Conservation (phyloP, 164 flowering plant genomes). For the Santalum album region DNA sequence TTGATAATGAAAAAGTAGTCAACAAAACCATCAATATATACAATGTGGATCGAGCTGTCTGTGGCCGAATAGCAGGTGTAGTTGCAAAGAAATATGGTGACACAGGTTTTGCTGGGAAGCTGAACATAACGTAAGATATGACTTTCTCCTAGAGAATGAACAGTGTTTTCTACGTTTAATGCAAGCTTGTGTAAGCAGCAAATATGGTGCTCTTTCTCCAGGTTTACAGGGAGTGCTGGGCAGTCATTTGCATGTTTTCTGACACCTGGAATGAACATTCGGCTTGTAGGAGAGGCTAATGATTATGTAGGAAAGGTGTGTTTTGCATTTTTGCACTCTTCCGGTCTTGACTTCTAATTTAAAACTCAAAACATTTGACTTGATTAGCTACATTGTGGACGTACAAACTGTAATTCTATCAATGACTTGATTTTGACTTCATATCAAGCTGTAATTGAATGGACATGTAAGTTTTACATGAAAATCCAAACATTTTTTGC, state of each 20-base stretch:
- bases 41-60: conserved; percentile 93
- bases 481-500: no score
- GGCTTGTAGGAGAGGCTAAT: conserved; percentile 93
- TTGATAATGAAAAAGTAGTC: conserved; percentile 72
- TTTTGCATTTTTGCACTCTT: not conserved
- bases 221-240: conserved; percentile 93
- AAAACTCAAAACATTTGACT: not conserved
- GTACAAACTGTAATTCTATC: no score
- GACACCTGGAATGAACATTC: conserved; percentile 93
- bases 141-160: not conserved
- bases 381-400: not conserved
- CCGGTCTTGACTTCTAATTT: not conserved
- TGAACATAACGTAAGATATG: conserved; percentile 72
- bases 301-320: conserved; percentile 97
- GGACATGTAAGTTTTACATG: no score
- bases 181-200: not conserved
- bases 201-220: conserved; percentile 7
- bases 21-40: conserved; percentile 61
- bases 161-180: not conserved
- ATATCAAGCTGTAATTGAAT: no score
- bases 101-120: conserved; percentile 96
- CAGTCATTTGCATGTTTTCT: conserved; percentile 95
- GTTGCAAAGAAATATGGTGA: conserved; percentile 97
- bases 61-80: conserved; percentile 91
- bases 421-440: no score